Conservation (phyloP, 2,329 filamentous ascomycete species). For the Hypoxylon sp. region DNA sequence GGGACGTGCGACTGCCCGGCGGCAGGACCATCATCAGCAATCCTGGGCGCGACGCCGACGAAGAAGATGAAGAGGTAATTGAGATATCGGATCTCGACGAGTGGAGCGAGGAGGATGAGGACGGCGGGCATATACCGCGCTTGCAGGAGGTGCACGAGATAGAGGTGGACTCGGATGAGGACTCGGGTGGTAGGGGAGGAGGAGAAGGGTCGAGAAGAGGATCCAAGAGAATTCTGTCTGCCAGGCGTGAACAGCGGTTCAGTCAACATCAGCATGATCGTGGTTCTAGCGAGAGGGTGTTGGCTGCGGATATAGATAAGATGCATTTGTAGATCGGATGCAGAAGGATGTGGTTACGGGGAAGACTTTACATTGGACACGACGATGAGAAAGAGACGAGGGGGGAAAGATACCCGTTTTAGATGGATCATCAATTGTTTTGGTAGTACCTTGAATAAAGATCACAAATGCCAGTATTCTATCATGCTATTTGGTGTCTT, state of each 20-base stretch:
- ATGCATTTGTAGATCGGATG: constrained; percentile 40
- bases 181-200: constrained; percentile 1
- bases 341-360: background rate
- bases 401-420: constrained; percentile 19
- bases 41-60: constrained; percentile 15
- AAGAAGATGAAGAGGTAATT: constrained; percentile 35
- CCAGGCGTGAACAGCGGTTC: constrained; percentile 27
- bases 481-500: background rate
- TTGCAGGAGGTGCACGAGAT: constrained; percentile 14
- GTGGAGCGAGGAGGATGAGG: constrained; percentile 39
- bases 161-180: background rate
- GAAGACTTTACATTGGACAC: background rate
- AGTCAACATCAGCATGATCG: constrained; percentile 4
- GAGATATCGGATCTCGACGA: constrained; percentile 44
- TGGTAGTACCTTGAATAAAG: background rate
- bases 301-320: constrained; percentile 46
- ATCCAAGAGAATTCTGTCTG: constrained; percentile 23
- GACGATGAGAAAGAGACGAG: background rate
- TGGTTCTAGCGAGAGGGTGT: constrained; percentile 18
- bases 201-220: background rate
- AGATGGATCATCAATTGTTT: background rate
- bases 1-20: constrained; percentile 77
- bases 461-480: background rate
- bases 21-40: constrained; percentile 58
- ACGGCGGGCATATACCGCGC: constrained; percentile 9